Evolutionary conservation across 345 rosid species (phyloP).

Genomic region (Diplotaxis tenuifolia): DNA sequence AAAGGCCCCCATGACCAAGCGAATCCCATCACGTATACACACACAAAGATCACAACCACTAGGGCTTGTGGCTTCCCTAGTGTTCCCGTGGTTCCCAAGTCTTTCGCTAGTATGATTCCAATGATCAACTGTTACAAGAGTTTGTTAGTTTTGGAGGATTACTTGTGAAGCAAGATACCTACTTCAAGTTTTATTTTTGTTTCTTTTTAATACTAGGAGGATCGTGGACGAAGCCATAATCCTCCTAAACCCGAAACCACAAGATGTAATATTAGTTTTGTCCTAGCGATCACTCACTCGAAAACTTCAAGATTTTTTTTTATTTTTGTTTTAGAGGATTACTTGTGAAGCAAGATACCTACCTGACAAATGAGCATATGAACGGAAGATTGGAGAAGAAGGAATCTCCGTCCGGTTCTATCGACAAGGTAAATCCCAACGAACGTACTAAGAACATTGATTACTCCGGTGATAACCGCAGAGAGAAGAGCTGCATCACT

Average conservation of each 20-base stretch:
- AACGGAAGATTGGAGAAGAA: not conserved
- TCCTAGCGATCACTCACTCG: too few species aligned
- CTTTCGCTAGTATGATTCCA: not conserved
- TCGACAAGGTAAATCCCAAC: not conserved
- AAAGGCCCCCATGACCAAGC: not conserved
- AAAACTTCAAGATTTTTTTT: not conserved
- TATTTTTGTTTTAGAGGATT: not conserved
- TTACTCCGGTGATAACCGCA: not conserved
- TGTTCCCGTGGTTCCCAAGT: not conserved
- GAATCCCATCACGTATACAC: not conserved
- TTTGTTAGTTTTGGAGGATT: not conserved
- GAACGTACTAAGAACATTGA: not conserved
- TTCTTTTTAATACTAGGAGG: too few species aligned
- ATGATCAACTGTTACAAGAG: not conserved
- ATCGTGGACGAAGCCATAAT: too few species aligned
- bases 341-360: not conserved
- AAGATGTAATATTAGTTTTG: too few species aligned
- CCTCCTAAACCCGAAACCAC: too few species aligned
- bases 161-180: not conserved
- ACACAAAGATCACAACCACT: not conserved
- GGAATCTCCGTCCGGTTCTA: not conserved
- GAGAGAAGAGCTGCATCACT: not conserved
- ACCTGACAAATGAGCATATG: not conserved
- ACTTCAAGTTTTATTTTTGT: not conserved
- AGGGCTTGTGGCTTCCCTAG: not conserved